phyloP scores from a whole-genome alignment of 164 flowering plant genomes.

The Magnolia changhungtana region DNA sequence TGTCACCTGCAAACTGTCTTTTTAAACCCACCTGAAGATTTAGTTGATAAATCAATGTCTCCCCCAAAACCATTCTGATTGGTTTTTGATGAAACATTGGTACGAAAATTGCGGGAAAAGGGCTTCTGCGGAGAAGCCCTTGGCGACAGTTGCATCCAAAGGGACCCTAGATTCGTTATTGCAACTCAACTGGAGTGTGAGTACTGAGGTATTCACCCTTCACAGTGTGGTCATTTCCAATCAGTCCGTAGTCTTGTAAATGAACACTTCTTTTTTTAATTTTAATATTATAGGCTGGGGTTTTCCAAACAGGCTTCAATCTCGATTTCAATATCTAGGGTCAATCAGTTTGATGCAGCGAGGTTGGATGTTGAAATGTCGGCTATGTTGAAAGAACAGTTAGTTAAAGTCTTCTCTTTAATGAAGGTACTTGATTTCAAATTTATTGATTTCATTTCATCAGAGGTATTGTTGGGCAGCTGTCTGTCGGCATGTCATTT shows the following conservation, averaged over 20 bases:
- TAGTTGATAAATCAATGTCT: too few relatives aligned
- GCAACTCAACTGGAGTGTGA: too few relatives aligned
- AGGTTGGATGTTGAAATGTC: slow-evolving; percentile 95
- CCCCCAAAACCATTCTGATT: too few relatives aligned
- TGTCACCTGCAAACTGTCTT: too few relatives aligned
- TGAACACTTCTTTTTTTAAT: neutral
- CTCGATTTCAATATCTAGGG: slow-evolving; percentile 79
- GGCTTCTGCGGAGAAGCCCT: too few relatives aligned
- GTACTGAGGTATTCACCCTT: neutral
- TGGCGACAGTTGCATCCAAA: too few relatives aligned
- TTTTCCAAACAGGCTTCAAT: slow-evolving; percentile 37
- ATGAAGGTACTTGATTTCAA: slow-evolving; percentile 60
- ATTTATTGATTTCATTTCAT: neutral
- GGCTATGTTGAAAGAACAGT: slow-evolving; percentile 95
- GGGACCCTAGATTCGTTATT: too few relatives aligned
- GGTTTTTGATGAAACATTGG: too few relatives aligned
- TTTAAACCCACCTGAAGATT: too few relatives aligned
- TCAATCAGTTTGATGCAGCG: slow-evolving; percentile 92
- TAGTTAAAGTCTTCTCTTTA: slow-evolving; percentile 87
- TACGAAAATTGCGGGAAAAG: too few relatives aligned
- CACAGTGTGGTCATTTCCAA: neutral
- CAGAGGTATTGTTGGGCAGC: neutral
- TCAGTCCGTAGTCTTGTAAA: neutral
- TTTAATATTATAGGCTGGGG: neutral
- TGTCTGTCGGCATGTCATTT: neutral